A percentile compares a stretch with the other conserved stretches of the same genome.
These are phyloP conservation scores for sorghum (Sorghum bicolor) DNA, from an alignment of 176 grass and related monocot genomes.

Conservation along the genomic window DNA sequence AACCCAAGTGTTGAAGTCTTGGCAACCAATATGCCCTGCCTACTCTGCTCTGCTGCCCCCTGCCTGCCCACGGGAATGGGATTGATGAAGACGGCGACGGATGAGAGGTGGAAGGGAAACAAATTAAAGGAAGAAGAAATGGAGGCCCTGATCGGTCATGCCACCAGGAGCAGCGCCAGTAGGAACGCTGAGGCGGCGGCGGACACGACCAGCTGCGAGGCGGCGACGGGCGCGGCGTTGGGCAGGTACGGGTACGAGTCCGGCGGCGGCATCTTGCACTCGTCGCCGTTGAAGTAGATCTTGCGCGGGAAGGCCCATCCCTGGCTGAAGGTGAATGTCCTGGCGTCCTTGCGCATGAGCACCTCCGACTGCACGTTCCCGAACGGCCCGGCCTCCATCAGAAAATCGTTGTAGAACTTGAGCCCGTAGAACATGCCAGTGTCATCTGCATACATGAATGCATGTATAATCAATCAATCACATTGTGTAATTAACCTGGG, in stretches of 20 bases:
- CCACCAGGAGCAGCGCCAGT: constrained; percentile 24
- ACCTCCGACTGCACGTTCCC: constrained; percentile 89
- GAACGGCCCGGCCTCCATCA: constrained; percentile 82
- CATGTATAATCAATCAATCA: too few relatives aligned
- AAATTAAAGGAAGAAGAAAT: neutral
- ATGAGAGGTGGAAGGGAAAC: neutral
- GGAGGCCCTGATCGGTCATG: neutral
- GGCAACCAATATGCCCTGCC: constrained; percentile 20
- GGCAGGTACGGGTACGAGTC: constrained; percentile 85
- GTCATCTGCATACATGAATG: constrained; percentile 41
- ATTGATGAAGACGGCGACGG: too few relatives aligned
- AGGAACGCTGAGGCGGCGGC: neutral
- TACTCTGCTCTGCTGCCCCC: neutral
- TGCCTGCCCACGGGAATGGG: neutral
- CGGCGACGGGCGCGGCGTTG: constrained; percentile 26
- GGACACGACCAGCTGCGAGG: neutral
- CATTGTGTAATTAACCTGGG: too few relatives aligned
- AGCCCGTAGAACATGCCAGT: constrained; percentile 90
- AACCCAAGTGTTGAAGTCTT: neutral
- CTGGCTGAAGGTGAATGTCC: constrained; percentile 79
- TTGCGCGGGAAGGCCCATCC: constrained; percentile 91
- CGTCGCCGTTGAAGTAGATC: constrained; percentile 94
- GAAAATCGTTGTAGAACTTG: constrained; percentile 87
- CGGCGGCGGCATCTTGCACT: constrained; percentile 74
- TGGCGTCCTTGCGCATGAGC: constrained; percentile 70